Conservation (phyloP, 805 yeast genomes). For the Hemisphaericaspora nanyangensis region DNA sequence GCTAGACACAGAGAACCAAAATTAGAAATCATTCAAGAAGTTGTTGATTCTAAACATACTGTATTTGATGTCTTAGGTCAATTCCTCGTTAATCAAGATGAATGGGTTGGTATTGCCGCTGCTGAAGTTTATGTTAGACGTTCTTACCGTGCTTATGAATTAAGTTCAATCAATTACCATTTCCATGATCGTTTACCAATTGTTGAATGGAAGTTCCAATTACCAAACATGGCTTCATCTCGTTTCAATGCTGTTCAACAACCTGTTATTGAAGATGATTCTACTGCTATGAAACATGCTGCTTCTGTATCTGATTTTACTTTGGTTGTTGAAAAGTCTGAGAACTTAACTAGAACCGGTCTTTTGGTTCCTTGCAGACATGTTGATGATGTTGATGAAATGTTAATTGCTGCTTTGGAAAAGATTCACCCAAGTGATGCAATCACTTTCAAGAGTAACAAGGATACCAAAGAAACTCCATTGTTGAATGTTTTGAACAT, state of each 20-base stretch:
- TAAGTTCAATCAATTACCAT: constrained; percentile 69
- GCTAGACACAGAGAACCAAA: constrained; percentile 81
- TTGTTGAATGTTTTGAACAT: constrained; percentile 82
- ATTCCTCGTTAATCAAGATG: constrained; percentile 79
- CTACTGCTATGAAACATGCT: constrained; percentile 65
- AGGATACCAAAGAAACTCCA: constrained; percentile 8
- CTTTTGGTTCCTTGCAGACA: constrained; percentile 75
- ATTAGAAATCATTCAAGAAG: constrained; percentile 75
- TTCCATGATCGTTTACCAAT: constrained; percentile 57
- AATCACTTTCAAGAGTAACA: constrained; percentile 28
- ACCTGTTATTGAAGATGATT: constrained; percentile 27
- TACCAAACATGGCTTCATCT: constrained; percentile 64
- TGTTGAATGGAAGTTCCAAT: constrained; percentile 83
- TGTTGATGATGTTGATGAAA: constrained; percentile 87
- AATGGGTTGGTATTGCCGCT: constrained; percentile 91
- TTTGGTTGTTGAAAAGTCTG: constrained; percentile 70
- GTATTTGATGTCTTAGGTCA: constrained; percentile 95
- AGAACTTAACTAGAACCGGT: constrained; percentile 78
- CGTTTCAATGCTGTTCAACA: constrained; percentile 70
- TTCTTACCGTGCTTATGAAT: constrained; percentile 93
- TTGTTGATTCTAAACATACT: constrained; percentile 92
- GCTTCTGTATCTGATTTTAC: constrained; percentile 91
- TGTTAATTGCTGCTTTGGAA: constrained; percentile 70
- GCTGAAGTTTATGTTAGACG: constrained; percentile 95
- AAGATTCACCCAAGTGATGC: constrained; percentile 52